phyloP scores from a whole-genome alignment of 2,329 filamentous ascomycete species.

The Fusarium albosuccineum region DNA sequence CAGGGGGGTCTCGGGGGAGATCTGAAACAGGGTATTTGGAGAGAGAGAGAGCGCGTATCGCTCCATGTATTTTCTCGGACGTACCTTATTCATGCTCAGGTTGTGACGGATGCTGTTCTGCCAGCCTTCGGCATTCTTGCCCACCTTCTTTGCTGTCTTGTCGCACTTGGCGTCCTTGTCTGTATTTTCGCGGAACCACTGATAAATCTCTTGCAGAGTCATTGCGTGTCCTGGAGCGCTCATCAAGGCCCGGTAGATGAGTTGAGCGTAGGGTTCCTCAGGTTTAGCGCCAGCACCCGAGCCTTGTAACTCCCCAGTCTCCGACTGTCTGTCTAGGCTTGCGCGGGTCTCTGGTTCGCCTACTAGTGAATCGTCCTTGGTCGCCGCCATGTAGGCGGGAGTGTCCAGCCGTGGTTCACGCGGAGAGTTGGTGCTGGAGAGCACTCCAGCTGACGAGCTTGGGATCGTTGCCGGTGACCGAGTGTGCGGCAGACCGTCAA shows the following conservation, averaged over 20 bases:
- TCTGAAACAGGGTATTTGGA: conserved; percentile 29
- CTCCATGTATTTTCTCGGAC: conserved; percentile 33
- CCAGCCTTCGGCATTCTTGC: conserved; percentile 75
- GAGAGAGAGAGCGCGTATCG: conserved; percentile 7
- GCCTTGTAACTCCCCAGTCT: conserved; percentile 20
- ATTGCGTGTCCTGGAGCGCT: conserved; percentile 75
- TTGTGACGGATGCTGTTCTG: conserved; percentile 97
- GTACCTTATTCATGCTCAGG: conserved; percentile 93
- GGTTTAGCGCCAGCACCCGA: conserved; percentile 40
- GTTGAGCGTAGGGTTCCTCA: conserved; percentile 81
- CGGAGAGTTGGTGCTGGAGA: conserved; percentile 41
- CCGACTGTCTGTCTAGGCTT: conserved; percentile 27
- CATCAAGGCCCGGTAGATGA: conserved; percentile 83
- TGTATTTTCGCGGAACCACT: conserved; percentile 88
- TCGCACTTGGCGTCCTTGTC: conserved; percentile 79
- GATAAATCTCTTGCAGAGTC: conserved; percentile 87
- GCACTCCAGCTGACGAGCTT: conserved; percentile 26
- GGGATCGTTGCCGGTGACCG: conserved; percentile 25
- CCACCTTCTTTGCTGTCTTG: conserved; percentile 45
- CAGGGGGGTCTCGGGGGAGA: conserved; percentile 20
- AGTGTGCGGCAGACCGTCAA: conserved; percentile 30
- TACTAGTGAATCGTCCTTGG: conserved; percentile 14
- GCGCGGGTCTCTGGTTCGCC: conserved; percentile 16
- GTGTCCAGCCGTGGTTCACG: conserved; percentile 32
- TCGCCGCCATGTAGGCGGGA: conserved; percentile 29